Percentiles rank a stretch among this genome's conserved stretches.
Conservation (phyloP, 2,329 filamentous ascomycete species). For the Cercospora sojina region DNA sequence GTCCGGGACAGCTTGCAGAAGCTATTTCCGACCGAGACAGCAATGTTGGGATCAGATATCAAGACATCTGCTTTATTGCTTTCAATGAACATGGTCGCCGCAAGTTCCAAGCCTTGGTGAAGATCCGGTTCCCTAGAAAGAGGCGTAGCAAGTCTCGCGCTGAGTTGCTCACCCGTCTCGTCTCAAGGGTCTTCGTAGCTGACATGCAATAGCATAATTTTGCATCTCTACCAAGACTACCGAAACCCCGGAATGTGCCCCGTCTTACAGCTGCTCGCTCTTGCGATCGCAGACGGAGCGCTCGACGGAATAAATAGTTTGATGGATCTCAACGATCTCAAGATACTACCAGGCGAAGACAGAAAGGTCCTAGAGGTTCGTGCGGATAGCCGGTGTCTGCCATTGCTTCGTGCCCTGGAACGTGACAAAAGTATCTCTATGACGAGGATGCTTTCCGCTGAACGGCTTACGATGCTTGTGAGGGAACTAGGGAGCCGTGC, state of each 20-base stretch:
- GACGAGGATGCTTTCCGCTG: neutral
- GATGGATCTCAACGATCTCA: neutral
- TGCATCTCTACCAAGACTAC: neutral
- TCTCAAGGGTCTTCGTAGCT: neutral
- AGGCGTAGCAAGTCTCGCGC: neutral
- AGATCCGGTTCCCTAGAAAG: neutral
- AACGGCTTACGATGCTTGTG: neutral
- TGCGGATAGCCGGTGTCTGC: neutral
- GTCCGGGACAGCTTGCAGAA: neutral
- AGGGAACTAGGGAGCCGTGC: neutral
- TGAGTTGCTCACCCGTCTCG: neutral
- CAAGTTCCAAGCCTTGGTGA: neutral
- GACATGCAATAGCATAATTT: neutral
- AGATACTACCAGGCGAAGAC: neutral
- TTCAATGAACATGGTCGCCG: neutral
- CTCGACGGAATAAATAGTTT: neutral
- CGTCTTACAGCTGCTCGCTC: neutral
- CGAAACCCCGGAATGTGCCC: neutral
- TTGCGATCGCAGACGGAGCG: neutral
- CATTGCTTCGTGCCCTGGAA: neutral
- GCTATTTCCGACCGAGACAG: neutral
- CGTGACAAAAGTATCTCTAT: neutral
- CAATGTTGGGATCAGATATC: neutral
- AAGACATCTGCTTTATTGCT: neutral
- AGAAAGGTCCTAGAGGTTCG: neutral